Evolutionary conservation across 2,329 filamentous ascomycete genomes (phyloP).

Genomic region (Colletotrichum sp.): DNA sequence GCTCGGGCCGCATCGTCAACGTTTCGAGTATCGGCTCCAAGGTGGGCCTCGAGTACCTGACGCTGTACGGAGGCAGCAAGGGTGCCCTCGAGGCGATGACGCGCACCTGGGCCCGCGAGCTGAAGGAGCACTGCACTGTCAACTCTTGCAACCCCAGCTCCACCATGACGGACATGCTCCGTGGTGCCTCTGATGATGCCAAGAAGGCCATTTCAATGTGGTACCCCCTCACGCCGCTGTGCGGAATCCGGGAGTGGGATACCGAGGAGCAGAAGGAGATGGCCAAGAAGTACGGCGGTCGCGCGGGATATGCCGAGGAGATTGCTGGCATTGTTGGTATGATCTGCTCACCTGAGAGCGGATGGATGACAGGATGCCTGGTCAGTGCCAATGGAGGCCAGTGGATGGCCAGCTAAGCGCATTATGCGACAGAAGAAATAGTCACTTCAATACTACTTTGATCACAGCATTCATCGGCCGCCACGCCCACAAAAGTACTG

Average conservation of each 20-base stretch:
- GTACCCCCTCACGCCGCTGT: constrained; percentile 55
- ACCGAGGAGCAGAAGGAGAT: constrained; percentile 31
- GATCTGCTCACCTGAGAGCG: constrained; percentile 69
- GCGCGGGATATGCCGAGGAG: constrained; percentile 67
- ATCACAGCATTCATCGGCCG: background rate
- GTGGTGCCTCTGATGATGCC: constrained; percentile 56
- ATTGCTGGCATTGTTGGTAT: constrained; percentile 75
- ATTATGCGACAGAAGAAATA: background rate
- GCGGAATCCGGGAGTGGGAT: constrained; percentile 32
- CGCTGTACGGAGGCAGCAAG: constrained; percentile 67
- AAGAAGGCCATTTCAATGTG: constrained; percentile 44
- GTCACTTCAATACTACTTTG: background rate
- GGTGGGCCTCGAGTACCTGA: constrained; percentile 58
- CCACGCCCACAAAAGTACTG: background rate
- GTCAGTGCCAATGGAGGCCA: constrained; percentile 70
- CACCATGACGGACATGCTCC: constrained; percentile 44
- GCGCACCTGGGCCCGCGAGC: constrained; percentile 64
- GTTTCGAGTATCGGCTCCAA: constrained; percentile 58
- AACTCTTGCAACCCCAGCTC: constrained; percentile 61
- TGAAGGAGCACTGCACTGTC: constrained; percentile 61
- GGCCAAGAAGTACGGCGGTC: constrained; percentile 56
- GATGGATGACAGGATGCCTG: constrained; percentile 74
- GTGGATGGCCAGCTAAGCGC: constrained; percentile 27
- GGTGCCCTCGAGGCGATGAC: constrained; percentile 68
- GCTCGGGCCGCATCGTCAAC: constrained; percentile 63